Percentiles rank a stretch among this genome's conserved stretches.
These are phyloP conservation scores for Penicillium argentinense DNA, from an alignment of 495 filamentous ascomycete species.

Conservation along the genomic window DNA sequence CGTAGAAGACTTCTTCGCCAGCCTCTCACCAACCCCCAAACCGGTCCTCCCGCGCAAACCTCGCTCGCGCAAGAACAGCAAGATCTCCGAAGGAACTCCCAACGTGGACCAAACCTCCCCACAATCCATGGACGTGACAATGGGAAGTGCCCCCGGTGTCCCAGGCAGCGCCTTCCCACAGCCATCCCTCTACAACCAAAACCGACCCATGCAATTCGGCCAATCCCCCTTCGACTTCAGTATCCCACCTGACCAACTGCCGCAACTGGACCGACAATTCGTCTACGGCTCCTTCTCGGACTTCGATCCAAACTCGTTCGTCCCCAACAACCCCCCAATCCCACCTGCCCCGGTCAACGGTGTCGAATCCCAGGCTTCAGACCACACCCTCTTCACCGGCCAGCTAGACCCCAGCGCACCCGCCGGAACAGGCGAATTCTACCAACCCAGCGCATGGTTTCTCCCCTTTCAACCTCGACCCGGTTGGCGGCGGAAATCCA, in stretches of 20 bases:
- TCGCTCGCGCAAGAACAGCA: slow-evolving; percentile 37
- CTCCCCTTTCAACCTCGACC: slow-evolving; percentile 92
- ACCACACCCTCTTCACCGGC: slow-evolving; percentile 33
- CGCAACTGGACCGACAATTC: slow-evolving; percentile 73
- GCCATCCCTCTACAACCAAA: slow-evolving; percentile 35
- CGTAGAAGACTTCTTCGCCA: slow-evolving; percentile 93
- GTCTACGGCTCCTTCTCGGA: slow-evolving; percentile 76
- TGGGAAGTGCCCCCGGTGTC: slow-evolving; percentile 37
- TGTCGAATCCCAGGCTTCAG: slow-evolving; percentile 18
- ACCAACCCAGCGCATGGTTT: slow-evolving; percentile 80
- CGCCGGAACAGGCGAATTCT: slow-evolving; percentile 42
- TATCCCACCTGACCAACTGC: slow-evolving; percentile 45
- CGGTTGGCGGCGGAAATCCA: slow-evolving; percentile 30
- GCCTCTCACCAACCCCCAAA: slow-evolving; percentile 66
- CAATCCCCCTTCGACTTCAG: slow-evolving; percentile 41
- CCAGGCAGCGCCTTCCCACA: slow-evolving; percentile 47
- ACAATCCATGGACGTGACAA: slow-evolving; percentile 35
- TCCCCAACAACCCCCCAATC: slow-evolving; percentile 28
- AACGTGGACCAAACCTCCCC: slow-evolving; percentile 30
- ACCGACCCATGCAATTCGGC: slow-evolving; percentile 36
- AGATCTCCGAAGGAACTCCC: slow-evolving; percentile 25
- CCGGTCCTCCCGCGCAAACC: slow-evolving; percentile 41
- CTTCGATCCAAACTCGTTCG: slow-evolving; percentile 50
- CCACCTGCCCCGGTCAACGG: slow-evolving; percentile 29
- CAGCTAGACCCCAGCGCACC: slow-evolving; percentile 42